phyloP scores from a whole-genome alignment of 306 rosid genomes.

The Cercis canadensis region DNA sequence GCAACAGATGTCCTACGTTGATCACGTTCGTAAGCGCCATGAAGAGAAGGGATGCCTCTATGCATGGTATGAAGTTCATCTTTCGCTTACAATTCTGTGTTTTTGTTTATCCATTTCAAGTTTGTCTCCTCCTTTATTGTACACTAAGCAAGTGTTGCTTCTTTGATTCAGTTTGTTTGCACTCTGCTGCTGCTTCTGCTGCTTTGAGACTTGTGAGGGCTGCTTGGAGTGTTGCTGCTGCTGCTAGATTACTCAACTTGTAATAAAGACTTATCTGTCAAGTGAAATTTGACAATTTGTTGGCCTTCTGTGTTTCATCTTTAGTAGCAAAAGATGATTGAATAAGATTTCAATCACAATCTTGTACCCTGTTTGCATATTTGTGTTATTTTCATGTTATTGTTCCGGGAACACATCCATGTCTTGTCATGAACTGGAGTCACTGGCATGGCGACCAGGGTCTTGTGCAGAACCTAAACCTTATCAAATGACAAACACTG shows the following conservation, averaged over 20 bases:
- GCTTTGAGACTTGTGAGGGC: conserved; percentile 53
- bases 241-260: conserved; percentile 35
- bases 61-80: conserved; percentile 48
- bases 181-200: conserved; percentile 69
- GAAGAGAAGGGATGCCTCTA: conserved; percentile 62
- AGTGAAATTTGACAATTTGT: background rate
- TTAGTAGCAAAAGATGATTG: conserved; percentile 28
- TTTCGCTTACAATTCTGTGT: conserved; percentile 15
- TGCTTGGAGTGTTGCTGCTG: conserved; percentile 66
- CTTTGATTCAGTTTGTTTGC: conserved; percentile 53
- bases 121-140: background rate
- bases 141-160: background rate
- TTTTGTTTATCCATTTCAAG: conserved; percentile 7
- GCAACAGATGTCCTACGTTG: conserved; percentile 55
- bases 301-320: conserved; percentile 16
- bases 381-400: background rate
- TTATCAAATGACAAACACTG: background rate
- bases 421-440: background rate
- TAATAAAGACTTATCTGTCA: background rate
- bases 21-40: conserved; percentile 44
- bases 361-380: background rate
- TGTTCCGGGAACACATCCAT: conserved; percentile 4
- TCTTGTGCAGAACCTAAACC: background rate
- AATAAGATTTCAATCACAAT: conserved; percentile 27
- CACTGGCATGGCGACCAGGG: conserved; percentile 1